phyloP scores from a whole-genome alignment of 352 stramenopile genomes.

The Hyaloperonospora brassicae region DNA sequence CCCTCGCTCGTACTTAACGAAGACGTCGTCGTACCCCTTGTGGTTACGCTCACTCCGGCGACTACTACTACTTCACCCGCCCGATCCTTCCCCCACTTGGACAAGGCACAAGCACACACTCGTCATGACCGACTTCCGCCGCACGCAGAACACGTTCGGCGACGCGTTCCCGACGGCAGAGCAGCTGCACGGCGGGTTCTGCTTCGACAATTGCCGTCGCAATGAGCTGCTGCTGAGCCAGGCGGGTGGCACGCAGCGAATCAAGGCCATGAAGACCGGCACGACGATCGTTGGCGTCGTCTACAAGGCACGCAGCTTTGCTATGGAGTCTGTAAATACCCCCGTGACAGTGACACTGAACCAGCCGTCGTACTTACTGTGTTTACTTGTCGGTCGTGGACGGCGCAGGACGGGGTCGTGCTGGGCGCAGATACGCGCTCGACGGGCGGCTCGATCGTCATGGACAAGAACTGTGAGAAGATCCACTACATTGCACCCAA shows the following conservation, averaged over 20 bases:
- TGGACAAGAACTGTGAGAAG: slow-evolving; percentile 99
- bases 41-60: too few relatives aligned
- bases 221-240: slow-evolving; percentile 83
- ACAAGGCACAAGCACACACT: slow-evolving; percentile 4
- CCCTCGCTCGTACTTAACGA: not conserved
- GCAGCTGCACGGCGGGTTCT: slow-evolving; percentile 74
- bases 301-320: slow-evolving; percentile 66
- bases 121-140: slow-evolving; percentile 74
- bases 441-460: slow-evolving; percentile 91
- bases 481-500: slow-evolving; percentile 99
- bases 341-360: too few relatives aligned
- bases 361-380: not conserved
- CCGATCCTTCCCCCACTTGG: slow-evolving; percentile 21
- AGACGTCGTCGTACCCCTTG: not conserved
- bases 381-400: not conserved
- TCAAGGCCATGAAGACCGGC: slow-evolving; percentile 90
- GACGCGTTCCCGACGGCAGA: slow-evolving; percentile 56
- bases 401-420: slow-evolving; percentile 86
- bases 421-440: slow-evolving; percentile 96
- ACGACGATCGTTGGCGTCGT: slow-evolving; percentile 95
- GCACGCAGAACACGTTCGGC: slow-evolving; percentile 72
- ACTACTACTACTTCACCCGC: slow-evolving; percentile 5
- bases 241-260: slow-evolving; percentile 41
- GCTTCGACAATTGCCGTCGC: slow-evolving; percentile 90
- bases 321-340: too few relatives aligned